Evolutionary conservation across 805 yeast species (phyloP).

Genomic region (Phaffomyces opuntiae): DNA sequence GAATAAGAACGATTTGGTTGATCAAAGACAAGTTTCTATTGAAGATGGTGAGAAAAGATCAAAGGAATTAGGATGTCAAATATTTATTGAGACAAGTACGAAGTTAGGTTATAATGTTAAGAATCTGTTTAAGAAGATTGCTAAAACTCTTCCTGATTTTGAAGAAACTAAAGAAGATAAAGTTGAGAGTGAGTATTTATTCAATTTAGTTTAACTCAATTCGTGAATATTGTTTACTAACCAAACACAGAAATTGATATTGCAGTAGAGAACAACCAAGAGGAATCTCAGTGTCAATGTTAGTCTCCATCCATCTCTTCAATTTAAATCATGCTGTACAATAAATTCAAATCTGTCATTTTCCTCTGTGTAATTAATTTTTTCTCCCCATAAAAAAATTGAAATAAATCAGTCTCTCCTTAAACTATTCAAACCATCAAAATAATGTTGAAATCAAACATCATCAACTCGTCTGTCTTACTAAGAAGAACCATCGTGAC

Average conservation of each 20-base stretch:
- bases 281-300: constrained; percentile 21
- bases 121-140: constrained; percentile 80
- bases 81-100: constrained; percentile 89
- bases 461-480: not conserved
- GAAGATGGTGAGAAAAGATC: constrained; percentile 84
- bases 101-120: constrained; percentile 94
- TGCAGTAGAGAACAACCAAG: constrained; percentile 17
- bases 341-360: not conserved
- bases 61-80: constrained; percentile 62
- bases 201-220: not conserved
- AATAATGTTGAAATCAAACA: too few species aligned
- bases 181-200: constrained; percentile 14
- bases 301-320: not conserved
- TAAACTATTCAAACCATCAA: too few species aligned
- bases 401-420: too few species aligned
- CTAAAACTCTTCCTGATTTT: constrained; percentile 84
- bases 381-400: not conserved
- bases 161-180: constrained; percentile 28
- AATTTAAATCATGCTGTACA: not conserved
- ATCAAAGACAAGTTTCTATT: constrained; percentile 71
- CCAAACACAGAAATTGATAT: constrained; percentile 19
- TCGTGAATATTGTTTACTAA: constrained; percentile 9
- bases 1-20: constrained; percentile 77
- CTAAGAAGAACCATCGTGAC: constrained; percentile 14
- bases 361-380: not conserved